Base-by-base conservation (phyloP, 2,329 filamentous ascomycete species). In the Claviceps purpurea region DNA sequence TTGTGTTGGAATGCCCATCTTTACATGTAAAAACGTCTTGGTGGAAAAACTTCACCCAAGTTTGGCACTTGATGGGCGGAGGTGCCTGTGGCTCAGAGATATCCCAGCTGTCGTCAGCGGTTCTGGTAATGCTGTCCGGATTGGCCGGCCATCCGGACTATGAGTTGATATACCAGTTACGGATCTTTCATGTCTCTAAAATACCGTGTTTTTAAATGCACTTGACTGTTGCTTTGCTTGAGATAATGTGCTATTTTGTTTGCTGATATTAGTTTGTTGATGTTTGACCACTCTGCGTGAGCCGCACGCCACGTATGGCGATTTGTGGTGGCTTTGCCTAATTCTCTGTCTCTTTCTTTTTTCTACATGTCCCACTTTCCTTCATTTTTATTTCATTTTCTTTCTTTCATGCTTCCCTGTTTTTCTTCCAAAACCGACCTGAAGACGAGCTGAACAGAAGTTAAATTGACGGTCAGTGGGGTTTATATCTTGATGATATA, bases 61-160 rank as follows among this genome's bases (percentile, higher is more conserved):
- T 40, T 30, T 46, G 50, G 30, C 30, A 41, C 30, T 46, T 46
- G 40, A 52, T 34, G 26, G 41, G 42, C 20, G 34, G 26, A 8
- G 3, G 37, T 3, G 45, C 47, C 13, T 47, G 30, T 34, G 43
- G 51, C 40, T 42, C 38, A 40, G 51, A 49, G 40, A 46, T n/a
- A 8, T 44, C 13, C 16, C 38, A 20, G n/a, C 38, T 2, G 20
- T 13, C 16, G 42, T 16, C n/a, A 22, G 14, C 14, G 7, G 20
- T 50, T 14, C 34, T 44, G 34, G 39, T 43, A n/a, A 39, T 45
- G 44, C 43, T 24, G 45, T 45, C 22, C 44, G 44, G 49, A 45
- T 38, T 51, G 45, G 52, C 45, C 45, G 52, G 49, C 49, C 52
- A 48, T 51, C 49, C 52, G 40, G 52, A 41, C 22, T 22, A 51